phyloP scores from a whole-genome alignment of 2,329 filamentous ascomycete genomes.

The Cadophora malorum region DNA sequence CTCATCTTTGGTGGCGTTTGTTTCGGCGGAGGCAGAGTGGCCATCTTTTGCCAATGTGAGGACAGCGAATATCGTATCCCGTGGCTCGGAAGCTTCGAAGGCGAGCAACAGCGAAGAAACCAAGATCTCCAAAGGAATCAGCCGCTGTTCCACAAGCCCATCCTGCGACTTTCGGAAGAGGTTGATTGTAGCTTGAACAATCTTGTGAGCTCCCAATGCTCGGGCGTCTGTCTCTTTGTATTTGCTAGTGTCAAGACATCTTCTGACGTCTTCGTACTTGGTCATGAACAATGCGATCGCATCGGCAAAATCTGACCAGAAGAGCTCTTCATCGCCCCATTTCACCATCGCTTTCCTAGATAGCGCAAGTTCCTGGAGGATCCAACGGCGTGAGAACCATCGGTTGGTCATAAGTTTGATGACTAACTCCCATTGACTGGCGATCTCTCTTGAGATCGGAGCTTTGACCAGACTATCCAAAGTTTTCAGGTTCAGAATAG shows the following conservation, averaged over 20 bases:
- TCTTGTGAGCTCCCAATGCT: conserved; percentile 32
- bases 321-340: conserved; percentile 46
- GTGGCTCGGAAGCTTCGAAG: conserved; percentile 33
- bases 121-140: conserved; percentile 29
- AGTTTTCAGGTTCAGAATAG: conserved; percentile 24
- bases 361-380: conserved; percentile 51
- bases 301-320: conserved; percentile 46
- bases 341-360: conserved; percentile 45
- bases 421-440: conserved; percentile 19
- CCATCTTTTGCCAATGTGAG: conserved; percentile 34
- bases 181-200: conserved; percentile 30
- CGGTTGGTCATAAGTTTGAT: conserved; percentile 35
- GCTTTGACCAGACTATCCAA: conserved; percentile 1
- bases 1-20: background rate
- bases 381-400: conserved; percentile 51
- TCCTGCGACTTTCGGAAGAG: conserved; percentile 32
- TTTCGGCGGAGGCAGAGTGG: background rate
- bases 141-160: conserved; percentile 27
- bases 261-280: conserved; percentile 28
- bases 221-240: conserved; percentile 23
- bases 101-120: conserved; percentile 32
- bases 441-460: too few species aligned
- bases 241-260: background rate
- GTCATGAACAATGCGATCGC: conserved; percentile 33
- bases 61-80: conserved; percentile 35